Percentiles rank a stretch among this genome's conserved stretches.
These are phyloP conservation scores for Ceratobasidium papillatum DNA, from an alignment of 1,284 basidiomycete genomes.

Conservation along the genomic window DNA sequence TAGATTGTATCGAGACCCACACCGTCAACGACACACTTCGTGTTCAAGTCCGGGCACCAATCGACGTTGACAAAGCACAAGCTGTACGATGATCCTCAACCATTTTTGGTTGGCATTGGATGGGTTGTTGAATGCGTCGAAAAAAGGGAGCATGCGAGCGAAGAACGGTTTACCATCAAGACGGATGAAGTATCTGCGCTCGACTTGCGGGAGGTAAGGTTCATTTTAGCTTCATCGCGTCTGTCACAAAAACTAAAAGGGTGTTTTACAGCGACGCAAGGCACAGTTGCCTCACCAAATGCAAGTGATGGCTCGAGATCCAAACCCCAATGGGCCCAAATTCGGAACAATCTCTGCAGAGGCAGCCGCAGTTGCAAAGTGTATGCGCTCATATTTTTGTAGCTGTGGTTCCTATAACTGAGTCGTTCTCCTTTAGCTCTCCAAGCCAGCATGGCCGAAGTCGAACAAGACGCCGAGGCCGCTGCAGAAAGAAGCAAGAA, in stretches of 20 bases:
- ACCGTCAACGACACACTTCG: conserved; percentile 80
- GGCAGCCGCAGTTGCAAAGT: conserved; percentile 27
- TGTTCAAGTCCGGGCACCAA: conserved; percentile 86
- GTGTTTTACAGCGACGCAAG: conserved; percentile 16
- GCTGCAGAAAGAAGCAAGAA: conserved; percentile 33
- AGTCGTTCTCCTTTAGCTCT: conserved; percentile 5
- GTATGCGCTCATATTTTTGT: background rate
- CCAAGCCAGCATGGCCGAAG: conserved; percentile 24
- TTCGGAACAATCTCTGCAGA: conserved; percentile 29
- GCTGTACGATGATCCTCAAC: conserved; percentile 75
- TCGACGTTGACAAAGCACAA: conserved; percentile 80
- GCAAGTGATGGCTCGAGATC: conserved; percentile 36
- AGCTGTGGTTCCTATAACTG: background rate
- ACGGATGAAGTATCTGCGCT: conserved; percentile 34
- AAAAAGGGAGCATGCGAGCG: conserved; percentile 69
- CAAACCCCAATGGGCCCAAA: conserved; percentile 28
- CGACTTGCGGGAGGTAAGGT: conserved; percentile 26
- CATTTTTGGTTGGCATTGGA: conserved; percentile 83
- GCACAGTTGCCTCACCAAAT: conserved; percentile 31
- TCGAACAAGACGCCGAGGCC: conserved; percentile 30
- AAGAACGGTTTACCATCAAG: conserved; percentile 67
- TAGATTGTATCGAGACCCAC: conserved; percentile 61
- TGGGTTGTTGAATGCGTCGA: conserved; percentile 92
- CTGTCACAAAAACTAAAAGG: background rate
- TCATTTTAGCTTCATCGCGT: background rate